Evolutionary conservation across 1,284 basidiomycete genomes (phyloP).

Genomic region (Cryptococcus depauperatus): DNA sequence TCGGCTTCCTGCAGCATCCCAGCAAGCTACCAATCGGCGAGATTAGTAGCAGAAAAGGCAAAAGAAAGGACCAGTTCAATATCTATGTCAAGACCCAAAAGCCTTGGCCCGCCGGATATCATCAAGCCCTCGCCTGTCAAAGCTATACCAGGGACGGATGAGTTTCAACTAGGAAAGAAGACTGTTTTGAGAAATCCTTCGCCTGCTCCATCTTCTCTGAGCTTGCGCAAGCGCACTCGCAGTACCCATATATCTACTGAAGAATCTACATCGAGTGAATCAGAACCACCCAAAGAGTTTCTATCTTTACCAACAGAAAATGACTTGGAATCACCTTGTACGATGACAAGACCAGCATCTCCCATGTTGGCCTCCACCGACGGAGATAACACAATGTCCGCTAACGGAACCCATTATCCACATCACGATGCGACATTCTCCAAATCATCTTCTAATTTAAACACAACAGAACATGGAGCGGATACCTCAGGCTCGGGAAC

Average conservation of each 20-base stretch:
- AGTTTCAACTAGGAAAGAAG: slow-evolving; percentile 20
- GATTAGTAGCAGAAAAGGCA: slow-evolving; percentile 22
- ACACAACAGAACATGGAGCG: background rate
- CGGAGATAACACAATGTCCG: background rate
- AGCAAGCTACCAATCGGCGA: slow-evolving; percentile 37
- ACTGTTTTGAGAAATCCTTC: slow-evolving; percentile 16
- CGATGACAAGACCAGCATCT: background rate
- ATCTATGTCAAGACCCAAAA: background rate
- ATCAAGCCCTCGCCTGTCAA: slow-evolving; percentile 11
- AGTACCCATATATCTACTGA: background rate
- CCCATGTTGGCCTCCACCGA: background rate
- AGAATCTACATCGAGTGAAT: background rate
- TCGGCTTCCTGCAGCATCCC: slow-evolving; percentile 8
- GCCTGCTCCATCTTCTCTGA: slow-evolving; percentile 22
- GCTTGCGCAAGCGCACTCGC: slow-evolving; percentile 4
- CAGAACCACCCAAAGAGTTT: background rate
- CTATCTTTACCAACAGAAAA: background rate
- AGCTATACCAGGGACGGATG: slow-evolving; percentile 8
- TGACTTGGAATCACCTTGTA: background rate
- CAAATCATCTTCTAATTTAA: slow-evolving; percentile 1
- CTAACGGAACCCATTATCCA: too few species aligned
- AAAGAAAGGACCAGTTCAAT: slow-evolving; percentile 6
- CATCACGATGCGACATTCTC: too few species aligned
- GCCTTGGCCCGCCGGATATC: background rate
- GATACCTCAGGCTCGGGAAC: slow-evolving; percentile 25